Evolutionary conservation across 176 grass and related monocot species (phyloP).

Genomic region (Lolium multiflorum): DNA sequence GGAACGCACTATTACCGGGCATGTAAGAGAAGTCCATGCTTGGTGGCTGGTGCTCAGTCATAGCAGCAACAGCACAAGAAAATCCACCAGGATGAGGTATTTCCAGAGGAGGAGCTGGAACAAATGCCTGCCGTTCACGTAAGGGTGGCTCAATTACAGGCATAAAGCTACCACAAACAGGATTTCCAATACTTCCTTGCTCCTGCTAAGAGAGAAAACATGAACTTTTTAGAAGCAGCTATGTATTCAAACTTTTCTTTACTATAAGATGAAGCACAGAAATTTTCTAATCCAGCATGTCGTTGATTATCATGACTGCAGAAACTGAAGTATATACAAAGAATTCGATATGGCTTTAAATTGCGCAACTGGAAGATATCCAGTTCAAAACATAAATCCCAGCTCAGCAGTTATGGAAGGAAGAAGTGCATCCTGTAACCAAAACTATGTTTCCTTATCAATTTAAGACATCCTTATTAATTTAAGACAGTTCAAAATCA

Average conservation of each 20-base stretch:
- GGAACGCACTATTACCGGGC: slow-evolving; percentile 47
- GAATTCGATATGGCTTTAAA: background rate
- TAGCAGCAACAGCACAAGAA: slow-evolving; percentile 81
- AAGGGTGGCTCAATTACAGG: slow-evolving; percentile 52
- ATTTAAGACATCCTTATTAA: too few relatives aligned
- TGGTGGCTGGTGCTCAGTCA: slow-evolving; percentile 69
- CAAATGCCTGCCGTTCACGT: slow-evolving; percentile 61
- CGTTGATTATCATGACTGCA: background rate
- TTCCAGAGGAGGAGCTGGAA: slow-evolving; percentile 55
- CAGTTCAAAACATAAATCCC: background rate
- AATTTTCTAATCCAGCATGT: slow-evolving; percentile 17
- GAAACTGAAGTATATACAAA: slow-evolving; percentile 13
- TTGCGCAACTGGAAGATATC: background rate
- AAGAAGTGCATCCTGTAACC: background rate
- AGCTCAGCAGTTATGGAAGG: background rate
- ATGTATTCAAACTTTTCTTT: slow-evolving; percentile 25
- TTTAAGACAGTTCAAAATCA: background rate
- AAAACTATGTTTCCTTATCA: slow-evolving; percentile 16
- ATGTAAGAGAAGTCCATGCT: slow-evolving; percentile 67
- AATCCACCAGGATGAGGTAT: slow-evolving; percentile 72
- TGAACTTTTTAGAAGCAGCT: slow-evolving; percentile 27
- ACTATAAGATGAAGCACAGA: background rate
- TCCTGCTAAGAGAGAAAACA: slow-evolving; percentile 63
- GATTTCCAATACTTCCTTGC: slow-evolving; percentile 77
- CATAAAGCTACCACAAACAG: slow-evolving; percentile 63